These are phyloP conservation scores for Alopecurus myosuroides DNA, from an alignment of 176 grass and related monocot genomes.

Conservation along the genomic window DNA sequence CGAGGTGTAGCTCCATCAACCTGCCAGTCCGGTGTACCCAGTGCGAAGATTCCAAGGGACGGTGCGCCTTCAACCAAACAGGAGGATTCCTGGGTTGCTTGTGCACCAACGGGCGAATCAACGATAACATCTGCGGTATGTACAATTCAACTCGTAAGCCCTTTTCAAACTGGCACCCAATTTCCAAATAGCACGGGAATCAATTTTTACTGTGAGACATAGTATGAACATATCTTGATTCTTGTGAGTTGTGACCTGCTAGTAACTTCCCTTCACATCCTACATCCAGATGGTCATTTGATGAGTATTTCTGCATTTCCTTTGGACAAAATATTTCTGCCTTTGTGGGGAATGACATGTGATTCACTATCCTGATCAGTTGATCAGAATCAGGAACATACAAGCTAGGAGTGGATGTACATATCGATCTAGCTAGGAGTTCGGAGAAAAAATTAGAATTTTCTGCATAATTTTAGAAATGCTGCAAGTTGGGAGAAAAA, in stretches of 20 bases:
- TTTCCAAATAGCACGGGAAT: not conserved
- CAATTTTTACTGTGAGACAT: too few relatives aligned
- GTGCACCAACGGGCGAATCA: not conserved
- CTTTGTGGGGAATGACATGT: too few relatives aligned
- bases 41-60: not conserved
- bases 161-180: not conserved
- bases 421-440: not conserved
- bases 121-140: not conserved
- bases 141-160: not conserved
- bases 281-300: not conserved
- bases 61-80: not conserved
- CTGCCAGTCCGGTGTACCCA: fast-evolving
- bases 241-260: too few relatives aligned
- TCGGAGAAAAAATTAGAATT: not conserved
- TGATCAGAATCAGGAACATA: not conserved
- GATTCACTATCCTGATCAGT: not conserved
- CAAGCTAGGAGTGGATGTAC: not conserved
- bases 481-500: not conserved
- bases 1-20: too few relatives aligned
- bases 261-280: not conserved
- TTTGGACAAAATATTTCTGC: not conserved
- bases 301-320: not conserved
- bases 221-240: not conserved
- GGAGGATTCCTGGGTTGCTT: not conserved
- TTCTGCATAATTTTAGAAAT: not conserved